These are phyloP conservation scores for Penicillium sp. DNA, from an alignment of 2,329 filamentous ascomycete species.

Conservation along the genomic window DNA sequence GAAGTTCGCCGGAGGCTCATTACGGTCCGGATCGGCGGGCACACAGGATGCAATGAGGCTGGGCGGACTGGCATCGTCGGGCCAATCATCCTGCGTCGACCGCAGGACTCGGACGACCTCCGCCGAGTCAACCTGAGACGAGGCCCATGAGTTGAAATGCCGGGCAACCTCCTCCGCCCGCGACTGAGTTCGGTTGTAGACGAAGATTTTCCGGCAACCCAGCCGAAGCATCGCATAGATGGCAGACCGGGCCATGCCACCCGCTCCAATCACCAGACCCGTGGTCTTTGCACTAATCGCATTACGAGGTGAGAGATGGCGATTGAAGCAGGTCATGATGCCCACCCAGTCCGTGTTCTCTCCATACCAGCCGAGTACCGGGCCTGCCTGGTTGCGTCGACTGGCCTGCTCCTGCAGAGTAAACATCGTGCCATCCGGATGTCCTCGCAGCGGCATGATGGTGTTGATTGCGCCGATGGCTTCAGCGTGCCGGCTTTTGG, in stretches of 20 bases:
- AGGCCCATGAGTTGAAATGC: conserved; percentile 62
- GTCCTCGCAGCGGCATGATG: conserved; percentile 42
- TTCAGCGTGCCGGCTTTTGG: conserved; percentile 44
- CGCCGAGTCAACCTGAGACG: conserved; percentile 36
- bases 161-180: conserved; percentile 66
- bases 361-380: conserved; percentile 43
- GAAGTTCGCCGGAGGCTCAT: conserved; percentile 66
- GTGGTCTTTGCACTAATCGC: conserved; percentile 54
- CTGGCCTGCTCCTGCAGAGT: conserved; percentile 41
- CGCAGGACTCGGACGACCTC: conserved; percentile 54
- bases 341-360: conserved; percentile 48
- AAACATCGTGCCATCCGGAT: conserved; percentile 36
- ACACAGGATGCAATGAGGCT: conserved; percentile 77
- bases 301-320: conserved; percentile 49
- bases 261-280: conserved; percentile 57
- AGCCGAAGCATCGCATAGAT: conserved; percentile 76
- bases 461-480: conserved; percentile 48
- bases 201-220: conserved; percentile 71
- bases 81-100: conserved; percentile 63
- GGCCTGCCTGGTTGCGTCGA: conserved; percentile 43
- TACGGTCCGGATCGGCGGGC: conserved; percentile 65
- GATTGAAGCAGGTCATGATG: conserved; percentile 42
- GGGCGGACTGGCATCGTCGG: conserved; percentile 59
- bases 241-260: conserved; percentile 74
- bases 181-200: conserved; percentile 68